These are phyloP conservation scores for Teratosphaeria nubilosa DNA, from an alignment of 2,329 filamentous ascomycete species.

Conservation along the genomic window DNA sequence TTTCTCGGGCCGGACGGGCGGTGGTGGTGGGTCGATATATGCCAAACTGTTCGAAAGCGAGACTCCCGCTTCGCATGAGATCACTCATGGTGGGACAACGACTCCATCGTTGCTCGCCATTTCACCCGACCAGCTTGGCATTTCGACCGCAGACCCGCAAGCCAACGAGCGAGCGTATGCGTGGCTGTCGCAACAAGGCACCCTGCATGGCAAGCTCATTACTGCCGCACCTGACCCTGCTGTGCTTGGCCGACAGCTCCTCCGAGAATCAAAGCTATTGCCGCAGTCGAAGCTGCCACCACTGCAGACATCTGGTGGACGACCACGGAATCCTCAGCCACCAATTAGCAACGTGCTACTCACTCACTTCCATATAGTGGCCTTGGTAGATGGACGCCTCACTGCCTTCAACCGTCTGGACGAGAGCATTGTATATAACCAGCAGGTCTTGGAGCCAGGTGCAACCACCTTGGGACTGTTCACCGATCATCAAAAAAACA, in stretches of 20 bases:
- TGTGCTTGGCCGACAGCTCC: slow-evolving; percentile 63
- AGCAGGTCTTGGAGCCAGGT: slow-evolving; percentile 69
- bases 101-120: slow-evolving; percentile 60
- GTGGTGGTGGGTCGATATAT: slow-evolving; percentile 75
- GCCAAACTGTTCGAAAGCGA: slow-evolving; percentile 81
- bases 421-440: slow-evolving; percentile 76
- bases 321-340: slow-evolving; percentile 57
- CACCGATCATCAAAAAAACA: slow-evolving; percentile 87
- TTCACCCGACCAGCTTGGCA: slow-evolving; percentile 59
- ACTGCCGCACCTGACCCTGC: slow-evolving; percentile 44
- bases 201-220: slow-evolving; percentile 75
- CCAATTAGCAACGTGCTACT: slow-evolving; percentile 70
- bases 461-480: slow-evolving; percentile 75
- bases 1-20: slow-evolving; percentile 67
- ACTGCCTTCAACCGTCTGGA: slow-evolving; percentile 81
- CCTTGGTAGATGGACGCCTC: slow-evolving; percentile 70
- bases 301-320: slow-evolving; percentile 53
- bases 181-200: slow-evolving; percentile 79
- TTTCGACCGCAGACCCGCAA: slow-evolving; percentile 25
- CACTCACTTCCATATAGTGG: slow-evolving; percentile 87
- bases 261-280: slow-evolving; percentile 69
- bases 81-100: slow-evolving; percentile 45
- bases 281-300: slow-evolving; percentile 62
- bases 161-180: slow-evolving; percentile 63
- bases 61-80: slow-evolving; percentile 65